A percentile compares a stretch with the other conserved stretches of the same genome.
phyloP scores from a whole-genome alignment of 1,284 basidiomycete genomes.

The Melampsora americana region DNA sequence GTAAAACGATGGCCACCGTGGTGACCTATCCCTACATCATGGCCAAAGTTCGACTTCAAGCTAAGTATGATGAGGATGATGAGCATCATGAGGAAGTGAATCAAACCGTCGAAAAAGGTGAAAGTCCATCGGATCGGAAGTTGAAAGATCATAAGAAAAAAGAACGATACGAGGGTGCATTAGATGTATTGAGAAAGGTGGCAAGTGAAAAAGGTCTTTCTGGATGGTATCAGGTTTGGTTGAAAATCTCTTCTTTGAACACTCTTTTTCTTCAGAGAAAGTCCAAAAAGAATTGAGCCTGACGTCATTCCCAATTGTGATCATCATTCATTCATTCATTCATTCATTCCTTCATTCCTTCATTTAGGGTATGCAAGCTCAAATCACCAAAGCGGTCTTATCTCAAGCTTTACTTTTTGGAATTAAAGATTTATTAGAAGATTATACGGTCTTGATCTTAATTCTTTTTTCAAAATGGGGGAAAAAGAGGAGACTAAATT shows the following conservation, averaged over 20 bases:
- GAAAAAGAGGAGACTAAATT: not conserved
- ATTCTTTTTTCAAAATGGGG: conserved; percentile 25
- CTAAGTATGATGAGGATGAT: conserved; percentile 54
- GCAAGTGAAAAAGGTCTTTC: conserved; percentile 63
- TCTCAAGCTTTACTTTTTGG: conserved; percentile 62
- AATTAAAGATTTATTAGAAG: conserved; percentile 40
- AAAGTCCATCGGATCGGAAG: not conserved
- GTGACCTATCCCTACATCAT: conserved; percentile 70
- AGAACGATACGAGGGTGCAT: conserved; percentile 64
- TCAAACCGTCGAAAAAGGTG: conserved; percentile 27
- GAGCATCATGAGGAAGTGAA: conserved; percentile 47
- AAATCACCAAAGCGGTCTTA: conserved; percentile 81
- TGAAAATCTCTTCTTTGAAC: not conserved
- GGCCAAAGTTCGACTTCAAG: conserved; percentile 96
- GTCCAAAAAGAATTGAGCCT: no score
- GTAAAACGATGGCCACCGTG: conserved; percentile 92
- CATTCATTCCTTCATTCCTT: no score
- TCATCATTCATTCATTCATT: no score
- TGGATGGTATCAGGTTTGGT: conserved; percentile 80
- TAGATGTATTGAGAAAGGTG: conserved; percentile 72
- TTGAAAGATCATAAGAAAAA: conserved; percentile 49
- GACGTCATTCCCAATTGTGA: no score
- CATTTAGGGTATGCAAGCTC: conserved; percentile 79
- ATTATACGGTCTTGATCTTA: conserved; percentile 43
- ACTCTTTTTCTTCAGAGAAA: no score